Evolutionary conservation across 768 basidiomycete genomes (phyloP).

Genomic region (Lyophyllum semitale): DNA sequence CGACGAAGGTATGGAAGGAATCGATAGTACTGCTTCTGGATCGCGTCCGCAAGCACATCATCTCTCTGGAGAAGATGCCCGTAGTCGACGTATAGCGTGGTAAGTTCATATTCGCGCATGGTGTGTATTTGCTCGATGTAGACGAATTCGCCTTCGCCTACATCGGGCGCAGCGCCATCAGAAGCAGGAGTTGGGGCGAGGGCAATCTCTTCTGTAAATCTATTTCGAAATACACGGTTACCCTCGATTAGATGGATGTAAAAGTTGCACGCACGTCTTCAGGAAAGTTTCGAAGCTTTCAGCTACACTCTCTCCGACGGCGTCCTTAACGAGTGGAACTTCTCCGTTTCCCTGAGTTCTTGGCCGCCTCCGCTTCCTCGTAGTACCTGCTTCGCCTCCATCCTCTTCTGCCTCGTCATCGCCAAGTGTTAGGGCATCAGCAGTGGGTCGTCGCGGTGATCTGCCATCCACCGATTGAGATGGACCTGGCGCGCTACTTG

Average conservation of each 20-base stretch:
- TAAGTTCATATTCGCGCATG: slow-evolving; percentile 93
- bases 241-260: slow-evolving; percentile 1
- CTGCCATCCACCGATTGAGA: slow-evolving; percentile 31
- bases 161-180: slow-evolving; percentile 61
- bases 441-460: slow-evolving; percentile 42
- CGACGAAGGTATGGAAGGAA: slow-evolving; percentile 94
- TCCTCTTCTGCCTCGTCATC: slow-evolving; percentile 55
- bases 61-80: slow-evolving; percentile 87
- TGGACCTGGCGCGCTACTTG: slow-evolving; percentile 48
- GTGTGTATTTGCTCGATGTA: slow-evolving; percentile 94
- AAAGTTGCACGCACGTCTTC: slow-evolving; percentile 66
- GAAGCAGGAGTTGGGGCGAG: slow-evolving; percentile 81
- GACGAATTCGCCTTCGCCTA: slow-evolving; percentile 62
- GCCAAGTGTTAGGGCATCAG: slow-evolving; percentile 57
- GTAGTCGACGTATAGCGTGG: slow-evolving; percentile 96
- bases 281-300: slow-evolving; percentile 92
- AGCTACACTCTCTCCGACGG: slow-evolving; percentile 93
- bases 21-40: slow-evolving; percentile 94
- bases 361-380: slow-evolving; percentile 45
- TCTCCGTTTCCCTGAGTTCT: slow-evolving; percentile 59
- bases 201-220: slow-evolving; percentile 82
- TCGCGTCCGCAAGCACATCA: slow-evolving; percentile 91
- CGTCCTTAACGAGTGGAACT: slow-evolving; percentile 87
- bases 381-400: slow-evolving; percentile 33
- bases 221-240: slow-evolving; percentile 31